Conservation (phyloP, 169 alveolate species). For the Plasmodium ovale region DNA sequence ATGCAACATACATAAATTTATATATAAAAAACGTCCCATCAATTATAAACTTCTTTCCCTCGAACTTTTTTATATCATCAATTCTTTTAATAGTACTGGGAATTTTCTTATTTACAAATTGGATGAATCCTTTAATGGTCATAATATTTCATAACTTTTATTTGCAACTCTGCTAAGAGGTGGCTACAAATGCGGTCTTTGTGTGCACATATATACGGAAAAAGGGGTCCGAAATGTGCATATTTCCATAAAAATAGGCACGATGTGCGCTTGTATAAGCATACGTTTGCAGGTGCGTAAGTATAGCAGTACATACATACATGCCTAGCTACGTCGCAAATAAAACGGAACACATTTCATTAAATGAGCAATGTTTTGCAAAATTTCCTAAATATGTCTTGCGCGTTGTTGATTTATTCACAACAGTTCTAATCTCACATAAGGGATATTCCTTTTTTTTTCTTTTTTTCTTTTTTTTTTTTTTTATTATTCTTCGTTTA, state of each 20-base stretch:
- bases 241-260: too few species aligned
- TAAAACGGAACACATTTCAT: background rate
- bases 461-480: too few species aligned
- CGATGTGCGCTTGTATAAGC: background rate
- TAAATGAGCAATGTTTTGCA: background rate
- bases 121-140: constrained; percentile 74
- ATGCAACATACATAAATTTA: constrained; percentile 76
- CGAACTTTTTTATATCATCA: constrained; percentile 71
- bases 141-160: constrained; percentile 21
- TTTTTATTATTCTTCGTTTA: too few species aligned
- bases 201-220: too few species aligned
- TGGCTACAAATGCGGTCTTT: too few species aligned
- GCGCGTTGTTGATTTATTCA: too few species aligned
- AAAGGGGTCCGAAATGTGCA: too few species aligned
- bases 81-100: constrained; percentile 67
- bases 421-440: too few species aligned
- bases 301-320: background rate
- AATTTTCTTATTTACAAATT: constrained; percentile 70
- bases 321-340: too few species aligned
- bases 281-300: background rate
- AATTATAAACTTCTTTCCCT: constrained; percentile 65
- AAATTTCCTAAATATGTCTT: too few species aligned
- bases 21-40: constrained; percentile 73
- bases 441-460: too few species aligned
- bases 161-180: too few species aligned